Evolutionary conservation across 192 early-diverging fungal genomes (phyloP).

Genomic region (Backusella liffmaniae): DNA sequence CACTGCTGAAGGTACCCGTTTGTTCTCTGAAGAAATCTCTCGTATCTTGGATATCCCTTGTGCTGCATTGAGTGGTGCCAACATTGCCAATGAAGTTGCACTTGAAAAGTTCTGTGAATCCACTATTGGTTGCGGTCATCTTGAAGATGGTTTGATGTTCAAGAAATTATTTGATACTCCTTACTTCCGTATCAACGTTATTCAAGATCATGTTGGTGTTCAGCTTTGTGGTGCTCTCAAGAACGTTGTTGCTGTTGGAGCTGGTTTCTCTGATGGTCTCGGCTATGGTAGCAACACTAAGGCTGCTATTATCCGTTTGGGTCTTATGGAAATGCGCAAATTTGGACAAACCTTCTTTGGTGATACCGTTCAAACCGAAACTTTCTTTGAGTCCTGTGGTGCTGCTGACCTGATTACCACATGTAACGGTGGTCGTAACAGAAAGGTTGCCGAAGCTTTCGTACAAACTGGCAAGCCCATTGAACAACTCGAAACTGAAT

Average conservation of each 20-base stretch:
- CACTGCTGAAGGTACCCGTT: conserved; percentile 66
- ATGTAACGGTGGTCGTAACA: conserved; percentile 96
- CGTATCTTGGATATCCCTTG: conserved; percentile 76
- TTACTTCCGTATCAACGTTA: conserved; percentile 86
- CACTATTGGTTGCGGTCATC: conserved; percentile 79
- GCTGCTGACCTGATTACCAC: conserved; percentile 96
- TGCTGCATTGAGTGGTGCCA: conserved; percentile 90
- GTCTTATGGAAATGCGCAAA: conserved; percentile 93
- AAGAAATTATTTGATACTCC: conserved; percentile 81
- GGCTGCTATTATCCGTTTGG: conserved; percentile 95
- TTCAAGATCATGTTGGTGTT: conserved; percentile 87
- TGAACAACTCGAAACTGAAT: conserved; percentile 84
- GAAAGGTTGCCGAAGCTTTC: conserved; percentile 88
- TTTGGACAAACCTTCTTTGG: conserved; percentile 83
- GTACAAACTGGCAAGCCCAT: conserved; percentile 93
- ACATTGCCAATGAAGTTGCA: conserved; percentile 96
- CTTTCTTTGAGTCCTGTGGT: conserved; percentile 97
- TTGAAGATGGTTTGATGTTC: conserved; percentile 76
- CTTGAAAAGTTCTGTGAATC: conserved; percentile 94
- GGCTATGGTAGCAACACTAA: conserved; percentile 94
- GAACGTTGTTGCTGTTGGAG: conserved; percentile 97
- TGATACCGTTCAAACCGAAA: conserved; percentile 82
- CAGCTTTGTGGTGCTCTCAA: conserved; percentile 98
- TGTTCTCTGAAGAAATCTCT: conserved; percentile 82
- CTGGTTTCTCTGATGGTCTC: conserved; percentile 93